These are phyloP conservation scores for Lathyrus sativus DNA, from an alignment of 306 rosid genomes.

Conservation along the genomic window DNA sequence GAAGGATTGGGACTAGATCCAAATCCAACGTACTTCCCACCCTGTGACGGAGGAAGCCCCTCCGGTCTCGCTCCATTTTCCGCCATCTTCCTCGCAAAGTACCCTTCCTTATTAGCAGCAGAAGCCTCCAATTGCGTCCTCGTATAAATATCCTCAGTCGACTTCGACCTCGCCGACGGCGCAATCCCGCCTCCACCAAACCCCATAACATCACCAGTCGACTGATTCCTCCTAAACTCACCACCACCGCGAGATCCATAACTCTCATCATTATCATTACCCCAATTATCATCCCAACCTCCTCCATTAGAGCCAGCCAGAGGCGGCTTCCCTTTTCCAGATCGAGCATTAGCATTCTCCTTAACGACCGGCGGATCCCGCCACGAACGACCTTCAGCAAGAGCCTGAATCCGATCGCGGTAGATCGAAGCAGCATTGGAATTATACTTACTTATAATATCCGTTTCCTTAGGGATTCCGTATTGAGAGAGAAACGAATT, in stretches of 20 bases:
- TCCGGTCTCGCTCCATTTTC: slow-evolving; percentile 82
- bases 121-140: slow-evolving; percentile 80
- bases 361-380: slow-evolving; percentile 84
- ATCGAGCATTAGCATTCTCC: slow-evolving; percentile 49
- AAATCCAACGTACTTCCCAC: slow-evolving; percentile 96
- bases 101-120: slow-evolving; percentile 79
- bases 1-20: slow-evolving; percentile 69
- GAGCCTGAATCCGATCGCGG: slow-evolving; percentile 88
- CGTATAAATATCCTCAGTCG: slow-evolving; percentile 77
- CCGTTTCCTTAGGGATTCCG: slow-evolving; percentile 84
- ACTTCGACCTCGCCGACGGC: slow-evolving; percentile 67
- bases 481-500: slow-evolving; percentile 72
- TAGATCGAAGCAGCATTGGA: slow-evolving; percentile 78
- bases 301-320: slow-evolving; percentile 34
- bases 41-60: slow-evolving; percentile 90
- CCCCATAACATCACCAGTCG: slow-evolving; percentile 74
- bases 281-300: slow-evolving; percentile 98
- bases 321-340: slow-evolving; percentile 70
- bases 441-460: slow-evolving; percentile 79
- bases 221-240: slow-evolving; percentile 78
- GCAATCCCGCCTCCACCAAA: slow-evolving; percentile 35
- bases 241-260: slow-evolving; percentile 55
- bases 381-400: slow-evolving; percentile 93
- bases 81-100: slow-evolving; percentile 62
- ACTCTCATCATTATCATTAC: slow-evolving; percentile 57